A percentile compares a stretch with the other conserved stretches of the same genome.
These are phyloP conservation scores for Trichoderma pleuroti DNA, from an alignment of 2,329 filamentous ascomycete species.

Conservation along the genomic window DNA sequence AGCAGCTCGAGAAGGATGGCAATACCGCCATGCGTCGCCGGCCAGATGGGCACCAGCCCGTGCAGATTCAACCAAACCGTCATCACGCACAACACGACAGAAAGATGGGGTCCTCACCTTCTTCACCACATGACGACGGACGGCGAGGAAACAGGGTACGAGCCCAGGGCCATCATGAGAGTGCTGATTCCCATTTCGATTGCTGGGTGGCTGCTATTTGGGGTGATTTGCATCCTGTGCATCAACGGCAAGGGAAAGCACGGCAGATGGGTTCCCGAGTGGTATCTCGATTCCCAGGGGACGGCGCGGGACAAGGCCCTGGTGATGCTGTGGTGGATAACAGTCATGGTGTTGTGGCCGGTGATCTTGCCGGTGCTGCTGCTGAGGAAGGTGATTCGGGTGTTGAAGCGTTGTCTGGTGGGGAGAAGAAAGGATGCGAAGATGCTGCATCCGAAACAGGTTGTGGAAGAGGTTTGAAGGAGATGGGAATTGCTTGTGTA, in stretches of 20 bases:
- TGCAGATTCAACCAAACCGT: background rate
- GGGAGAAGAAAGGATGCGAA: background rate
- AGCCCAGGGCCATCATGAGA: slow-evolving; percentile 16
- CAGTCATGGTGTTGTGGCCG: slow-evolving; percentile 40
- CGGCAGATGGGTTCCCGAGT: slow-evolving; percentile 33
- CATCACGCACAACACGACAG: background rate
- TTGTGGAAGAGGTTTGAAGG: background rate
- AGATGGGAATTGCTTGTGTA: background rate
- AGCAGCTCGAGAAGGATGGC: background rate
- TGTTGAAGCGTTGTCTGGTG: background rate
- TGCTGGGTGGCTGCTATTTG: slow-evolving; percentile 32
- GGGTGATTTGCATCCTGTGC: slow-evolving; percentile 31
- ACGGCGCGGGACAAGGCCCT: slow-evolving; percentile 23
- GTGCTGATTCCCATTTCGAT: slow-evolving; percentile 28
- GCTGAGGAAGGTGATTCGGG: background rate
- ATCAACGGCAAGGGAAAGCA: slow-evolving; percentile 31
- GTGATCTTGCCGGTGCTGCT: slow-evolving; percentile 62
- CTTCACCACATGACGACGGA: background rate
- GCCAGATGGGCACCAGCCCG: background rate
- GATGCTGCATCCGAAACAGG: background rate
- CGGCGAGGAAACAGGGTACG: slow-evolving; percentile 1
- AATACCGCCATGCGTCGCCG: background rate
- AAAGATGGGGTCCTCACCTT: background rate
- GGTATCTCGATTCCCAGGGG: slow-evolving; percentile 31
- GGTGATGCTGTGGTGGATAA: slow-evolving; percentile 31